Evolutionary conservation across 2,329 filamentous ascomycete species (phyloP).

Genomic region (Neopestalotiopsis rosae): DNA sequence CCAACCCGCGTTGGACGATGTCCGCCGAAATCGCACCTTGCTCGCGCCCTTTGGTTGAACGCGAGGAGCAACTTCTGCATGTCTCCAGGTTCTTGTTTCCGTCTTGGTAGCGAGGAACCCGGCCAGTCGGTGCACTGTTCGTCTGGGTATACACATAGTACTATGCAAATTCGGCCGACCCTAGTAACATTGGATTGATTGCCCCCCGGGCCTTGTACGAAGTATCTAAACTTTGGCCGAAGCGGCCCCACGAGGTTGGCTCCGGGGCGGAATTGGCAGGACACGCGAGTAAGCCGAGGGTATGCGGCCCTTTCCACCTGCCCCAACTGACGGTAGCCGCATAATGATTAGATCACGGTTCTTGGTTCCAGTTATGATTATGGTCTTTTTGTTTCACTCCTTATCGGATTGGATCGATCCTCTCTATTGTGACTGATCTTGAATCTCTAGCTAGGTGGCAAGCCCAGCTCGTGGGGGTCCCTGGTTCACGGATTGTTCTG

Average conservation of each 20-base stretch:
- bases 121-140: not conserved
- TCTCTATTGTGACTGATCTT: conserved; percentile 3
- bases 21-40: conserved; percentile 6
- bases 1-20: not conserved
- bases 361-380: not conserved
- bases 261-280: conserved; percentile 19
- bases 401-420: conserved; percentile 2
- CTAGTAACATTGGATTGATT: not conserved
- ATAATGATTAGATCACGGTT: conserved; percentile 14
- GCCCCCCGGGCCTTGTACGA: too few relatives aligned
- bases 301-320: conserved; percentile 24
- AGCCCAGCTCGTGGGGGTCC: not conserved
- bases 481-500: not conserved
- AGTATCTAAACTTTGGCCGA: not conserved
- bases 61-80: not conserved
- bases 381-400: not conserved
- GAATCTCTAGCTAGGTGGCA: not conserved
- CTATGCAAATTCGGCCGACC: not conserved
- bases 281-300: conserved; percentile 20
- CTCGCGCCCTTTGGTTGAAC: not conserved
- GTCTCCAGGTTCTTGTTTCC: not conserved
- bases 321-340: conserved; percentile 18
- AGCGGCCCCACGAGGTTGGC: not conserved
- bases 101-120: not conserved
- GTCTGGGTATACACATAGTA: not conserved